These are phyloP conservation scores for Beta macrorhiza DNA, from an alignment of 179 eudicot species.

Conservation along the genomic window DNA sequence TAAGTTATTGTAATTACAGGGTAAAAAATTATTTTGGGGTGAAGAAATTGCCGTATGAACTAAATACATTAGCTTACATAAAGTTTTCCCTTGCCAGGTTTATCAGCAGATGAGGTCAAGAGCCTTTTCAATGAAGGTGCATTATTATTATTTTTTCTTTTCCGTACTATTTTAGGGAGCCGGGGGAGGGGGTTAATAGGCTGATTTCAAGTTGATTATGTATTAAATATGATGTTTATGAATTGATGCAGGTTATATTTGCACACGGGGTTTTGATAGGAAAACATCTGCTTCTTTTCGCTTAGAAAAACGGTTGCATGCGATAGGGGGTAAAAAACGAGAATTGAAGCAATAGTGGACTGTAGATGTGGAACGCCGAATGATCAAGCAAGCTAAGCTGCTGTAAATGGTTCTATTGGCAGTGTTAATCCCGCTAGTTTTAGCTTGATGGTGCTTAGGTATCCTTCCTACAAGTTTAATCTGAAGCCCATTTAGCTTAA, in stretches of 20 bases:
- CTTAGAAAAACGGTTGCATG: slow-evolving; percentile 7
- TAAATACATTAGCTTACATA: not conserved
- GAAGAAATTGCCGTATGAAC: not conserved
- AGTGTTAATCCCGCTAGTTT: too few species aligned
- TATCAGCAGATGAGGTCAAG: slow-evolving; percentile 15
- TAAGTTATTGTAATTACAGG: not conserved
- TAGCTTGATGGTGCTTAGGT: too few species aligned
- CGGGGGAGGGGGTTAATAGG: too few species aligned
- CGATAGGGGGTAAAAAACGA: not conserved
- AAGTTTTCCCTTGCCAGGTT: slow-evolving; percentile 16
- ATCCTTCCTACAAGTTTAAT: too few species aligned
- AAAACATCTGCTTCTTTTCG: slow-evolving; percentile 16
- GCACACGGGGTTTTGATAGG: slow-evolving; percentile 27
- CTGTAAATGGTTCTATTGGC: too few species aligned
- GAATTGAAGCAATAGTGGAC: not conserved
- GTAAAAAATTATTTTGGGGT: not conserved
- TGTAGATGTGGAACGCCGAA: too few species aligned
- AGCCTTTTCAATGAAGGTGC: slow-evolving; percentile 31
- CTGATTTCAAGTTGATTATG: not conserved
- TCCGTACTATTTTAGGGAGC: not conserved
- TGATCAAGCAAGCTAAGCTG: too few species aligned
- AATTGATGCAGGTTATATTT: slow-evolving; percentile 27
- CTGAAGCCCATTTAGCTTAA: too few species aligned
- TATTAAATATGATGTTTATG: not conserved
- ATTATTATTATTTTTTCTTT: not conserved